Base-by-base conservation (phyloP, 2,329 filamentous ascomycete species). In the Aphanocladium album region DNA sequence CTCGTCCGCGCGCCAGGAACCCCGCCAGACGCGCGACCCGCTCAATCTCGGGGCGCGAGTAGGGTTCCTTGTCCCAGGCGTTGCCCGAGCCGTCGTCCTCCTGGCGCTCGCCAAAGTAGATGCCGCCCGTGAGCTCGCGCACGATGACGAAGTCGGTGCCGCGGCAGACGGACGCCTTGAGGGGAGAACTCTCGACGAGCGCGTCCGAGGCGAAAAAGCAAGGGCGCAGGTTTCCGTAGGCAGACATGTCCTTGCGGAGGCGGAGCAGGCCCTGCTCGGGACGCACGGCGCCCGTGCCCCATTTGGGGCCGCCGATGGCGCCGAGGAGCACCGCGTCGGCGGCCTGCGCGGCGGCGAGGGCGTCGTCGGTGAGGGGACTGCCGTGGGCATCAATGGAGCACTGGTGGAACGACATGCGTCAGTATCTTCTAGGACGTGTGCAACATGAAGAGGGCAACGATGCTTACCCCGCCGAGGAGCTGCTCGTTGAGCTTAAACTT, bases 271-370 rank as follows among this genome's bases (percentile, higher is more conserved):
- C 93, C 78, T 97, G 91, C 75, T 98, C 93, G 1, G 93, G 93
- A 49, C 93, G 90, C 64, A 97, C 89, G 61, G 86, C 78, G 67
- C 90, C 91, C 35, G 91, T 95, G 63, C 93, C 93, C 91, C 93
- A 98, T 91, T 97, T 76, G 16, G 95, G 93, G n/a, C 93, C 93
- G 67, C 93, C 93, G 70, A 98, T 96, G 67, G 93, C 91, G 67
- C 93, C 93, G 59, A 98, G 87, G 62, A 98, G 87, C 62, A 98
- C 89, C 43, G 93, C 93, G 75, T 96, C 89, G 65, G 93, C 92
- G 56, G 83, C 80, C 76, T 96, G 93, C 67, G 91, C 92, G 39
- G 91, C 92, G 16, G 79, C 79, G 68, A 98, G 89, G 64, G 92
- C 91, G 69, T 89, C 86, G 68, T 95, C 87, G 57, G 92, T 96